Base-by-base conservation (phyloP, 1,284 basidiomycete species). In the Fomitopsis betulina region DNA sequence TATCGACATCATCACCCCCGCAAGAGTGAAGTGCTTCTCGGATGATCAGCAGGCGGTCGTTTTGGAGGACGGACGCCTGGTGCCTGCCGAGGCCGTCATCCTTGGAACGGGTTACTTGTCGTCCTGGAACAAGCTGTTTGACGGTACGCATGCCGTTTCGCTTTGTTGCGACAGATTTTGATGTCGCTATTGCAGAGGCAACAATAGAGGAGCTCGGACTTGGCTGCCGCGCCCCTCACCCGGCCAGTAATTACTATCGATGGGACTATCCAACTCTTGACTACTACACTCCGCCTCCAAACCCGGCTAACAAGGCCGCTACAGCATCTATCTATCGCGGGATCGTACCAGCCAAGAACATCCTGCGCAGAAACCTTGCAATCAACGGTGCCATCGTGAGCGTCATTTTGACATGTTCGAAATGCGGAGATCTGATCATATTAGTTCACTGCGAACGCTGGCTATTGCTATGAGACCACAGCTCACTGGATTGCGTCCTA, bases 401-500 rank as follows among this genome's bases (percentile, higher is more conserved):
- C 68, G n/a, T 32, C 51, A 45, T 19, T 32, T 19, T 37, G 17
- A 21, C 12, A 17, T 19, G 37, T 8, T 19, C 33, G 17, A 13
- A 33, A 23, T 51, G 10, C 6, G 5, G 12, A 21, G 12, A 45
- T 32, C 8, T 13, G n/a, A 12, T 12, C 17, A 17, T 30, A 5
- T 5, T 42, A 82, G 79, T 75, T 79, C 58, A 73, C 79, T 0
- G 70, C 75, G 1, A 83, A 85, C 64, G 76, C 75, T 40, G 79
- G 82, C 10, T 85, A 85, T 61, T 71, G 75, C 0, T 78, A 68
- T 55, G 84, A 86, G 67, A 77, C 81, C 7, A 70, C 67, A 1
- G 75, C 85, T 0, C 84, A 87, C 64, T 86, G 82, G 83, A 82
- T 85, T 47, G 83, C 84, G 0, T 79, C 83, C 0, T 86, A 85